Percentiles rank a stretch among this genome's conserved stretches.
phyloP scores from a whole-genome alignment of 208 protist genomes.

The Acanthamoeba castellanii region DNA sequence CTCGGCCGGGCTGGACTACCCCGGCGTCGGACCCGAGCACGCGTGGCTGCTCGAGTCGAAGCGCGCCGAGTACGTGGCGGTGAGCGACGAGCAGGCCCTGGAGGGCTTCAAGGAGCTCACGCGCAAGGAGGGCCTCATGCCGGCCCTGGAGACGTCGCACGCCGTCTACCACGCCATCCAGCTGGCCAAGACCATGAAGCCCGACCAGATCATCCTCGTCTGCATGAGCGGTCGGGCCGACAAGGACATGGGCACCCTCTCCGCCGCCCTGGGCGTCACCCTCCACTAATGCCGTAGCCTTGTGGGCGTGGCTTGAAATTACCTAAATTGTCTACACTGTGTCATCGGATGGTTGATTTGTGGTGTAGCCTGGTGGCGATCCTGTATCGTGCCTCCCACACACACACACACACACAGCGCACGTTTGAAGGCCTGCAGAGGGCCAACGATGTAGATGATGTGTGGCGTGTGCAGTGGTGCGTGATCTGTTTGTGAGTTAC shows the following conservation, averaged over 20 bases:
- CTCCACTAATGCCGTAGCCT: slow-evolving; percentile 49
- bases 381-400: too few species aligned
- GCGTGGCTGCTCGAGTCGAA: slow-evolving; percentile 64
- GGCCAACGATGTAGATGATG: too few species aligned
- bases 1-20: slow-evolving; percentile 92
- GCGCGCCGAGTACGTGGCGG: slow-evolving; percentile 87
- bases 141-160: slow-evolving; percentile 91
- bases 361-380: too few species aligned
- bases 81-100: slow-evolving; percentile 87
- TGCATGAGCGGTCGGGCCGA: slow-evolving; percentile 91
- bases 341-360: too few species aligned
- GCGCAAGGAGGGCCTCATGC: slow-evolving; percentile 89
- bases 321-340: too few species aligned
- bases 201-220: slow-evolving; percentile 87
- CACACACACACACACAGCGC: too few species aligned
- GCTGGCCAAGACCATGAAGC: slow-evolving; percentile 85
- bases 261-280: not conserved
- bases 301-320: too few species aligned
- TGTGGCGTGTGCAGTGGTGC: too few species aligned
- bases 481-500: too few species aligned
- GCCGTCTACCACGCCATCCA: slow-evolving; percentile 87
- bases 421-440: too few species aligned
- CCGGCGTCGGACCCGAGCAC: slow-evolving; percentile 92
- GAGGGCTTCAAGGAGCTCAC: slow-evolving; percentile 83
- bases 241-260: slow-evolving; percentile 89